These are phyloP conservation scores for Echeveria elegans DNA, from an alignment of 164 flowering plant species.

Conservation along the genomic window DNA sequence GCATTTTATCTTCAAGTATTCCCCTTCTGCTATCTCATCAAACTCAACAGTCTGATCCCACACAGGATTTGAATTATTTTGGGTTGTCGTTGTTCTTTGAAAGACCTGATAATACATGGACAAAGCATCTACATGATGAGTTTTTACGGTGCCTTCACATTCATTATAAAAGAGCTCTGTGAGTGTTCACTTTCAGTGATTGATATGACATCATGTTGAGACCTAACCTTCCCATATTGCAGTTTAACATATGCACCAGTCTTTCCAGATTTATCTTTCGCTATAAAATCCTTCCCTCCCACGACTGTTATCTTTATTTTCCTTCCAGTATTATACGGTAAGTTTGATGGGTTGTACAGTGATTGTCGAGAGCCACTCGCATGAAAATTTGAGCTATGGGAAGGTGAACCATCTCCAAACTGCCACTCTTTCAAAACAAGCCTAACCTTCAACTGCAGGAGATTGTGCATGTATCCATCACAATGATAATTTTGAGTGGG, in stretches of 20 bases:
- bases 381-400: constrained; percentile 20
- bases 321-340: constrained; percentile 60
- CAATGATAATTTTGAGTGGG: neutral
- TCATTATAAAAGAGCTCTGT: neutral
- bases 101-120: constrained; percentile 31
- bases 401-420: constrained; percentile 74
- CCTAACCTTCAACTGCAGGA: constrained; percentile 59
- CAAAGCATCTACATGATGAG: neutral
- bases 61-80: constrained; percentile 33
- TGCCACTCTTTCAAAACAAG: constrained; percentile 89
- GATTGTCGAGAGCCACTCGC: constrained; percentile 28
- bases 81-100: constrained; percentile 42
- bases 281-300: constrained; percentile 63
- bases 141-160: neutral
- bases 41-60: constrained; percentile 93
- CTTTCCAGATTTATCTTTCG: constrained; percentile 59
- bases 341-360: constrained; percentile 38
- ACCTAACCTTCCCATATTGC: constrained; percentile 85
- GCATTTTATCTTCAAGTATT: constrained; percentile 76
- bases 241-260: constrained; percentile 64
- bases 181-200: neutral
- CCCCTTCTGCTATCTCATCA: constrained; percentile 78
- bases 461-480: neutral
- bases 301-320: constrained; percentile 59
- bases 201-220: neutral